A percentile compares a stretch with the other conserved stretches of the same genome.
phyloP scores from a whole-genome alignment of 129 eudicot species.

The Pulicaria dysenterica region DNA sequence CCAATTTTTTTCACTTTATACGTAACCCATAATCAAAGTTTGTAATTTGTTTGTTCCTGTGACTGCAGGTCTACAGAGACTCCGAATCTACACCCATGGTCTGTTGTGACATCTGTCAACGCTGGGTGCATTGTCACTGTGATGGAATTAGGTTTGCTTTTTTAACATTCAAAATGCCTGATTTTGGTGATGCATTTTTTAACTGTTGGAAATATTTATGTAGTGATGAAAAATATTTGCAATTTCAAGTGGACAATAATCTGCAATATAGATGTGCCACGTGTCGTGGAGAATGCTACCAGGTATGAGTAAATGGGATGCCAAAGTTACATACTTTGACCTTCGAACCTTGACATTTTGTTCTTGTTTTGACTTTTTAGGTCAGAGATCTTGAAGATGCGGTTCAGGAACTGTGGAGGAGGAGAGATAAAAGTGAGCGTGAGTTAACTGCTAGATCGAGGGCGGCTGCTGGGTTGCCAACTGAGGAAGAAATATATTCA shows the following conservation, averaged over 20 bases:
- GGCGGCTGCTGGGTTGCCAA: constrained; percentile 97
- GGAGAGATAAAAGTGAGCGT: constrained; percentile 75
- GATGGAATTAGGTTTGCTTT: constrained; percentile 74
- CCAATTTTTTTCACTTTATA: neutral
- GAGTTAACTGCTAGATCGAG: constrained; percentile 75
- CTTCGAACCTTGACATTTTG: neutral
- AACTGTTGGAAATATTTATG: constrained; percentile 20
- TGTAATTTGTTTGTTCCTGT: constrained; percentile 6
- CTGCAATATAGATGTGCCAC: constrained; percentile 89
- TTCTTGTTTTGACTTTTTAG: constrained; percentile 34
- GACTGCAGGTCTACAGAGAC: constrained; percentile 87
- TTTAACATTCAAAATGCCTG: too few species aligned
- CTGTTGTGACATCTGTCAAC: constrained; percentile 89
- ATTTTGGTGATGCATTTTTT: neutral
- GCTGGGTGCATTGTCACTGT: constrained; percentile 95
- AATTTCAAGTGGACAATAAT: constrained; percentile 79
- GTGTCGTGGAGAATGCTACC: constrained; percentile 89
- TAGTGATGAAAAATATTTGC: constrained; percentile 89
- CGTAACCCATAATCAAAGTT: neutral
- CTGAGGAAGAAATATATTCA: constrained; percentile 78
- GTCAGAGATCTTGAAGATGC: constrained; percentile 84
- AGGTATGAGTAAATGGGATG: constrained; percentile 38
- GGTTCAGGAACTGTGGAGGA: constrained; percentile 92
- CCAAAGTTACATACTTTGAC: too few species aligned
- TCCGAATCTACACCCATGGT: constrained; percentile 98